A percentile compares a stretch with the other conserved stretches of the same genome.
Evolutionary conservation across 2,329 filamentous ascomycete genomes (phyloP).

Genomic region (Fusarium annulatum): DNA sequence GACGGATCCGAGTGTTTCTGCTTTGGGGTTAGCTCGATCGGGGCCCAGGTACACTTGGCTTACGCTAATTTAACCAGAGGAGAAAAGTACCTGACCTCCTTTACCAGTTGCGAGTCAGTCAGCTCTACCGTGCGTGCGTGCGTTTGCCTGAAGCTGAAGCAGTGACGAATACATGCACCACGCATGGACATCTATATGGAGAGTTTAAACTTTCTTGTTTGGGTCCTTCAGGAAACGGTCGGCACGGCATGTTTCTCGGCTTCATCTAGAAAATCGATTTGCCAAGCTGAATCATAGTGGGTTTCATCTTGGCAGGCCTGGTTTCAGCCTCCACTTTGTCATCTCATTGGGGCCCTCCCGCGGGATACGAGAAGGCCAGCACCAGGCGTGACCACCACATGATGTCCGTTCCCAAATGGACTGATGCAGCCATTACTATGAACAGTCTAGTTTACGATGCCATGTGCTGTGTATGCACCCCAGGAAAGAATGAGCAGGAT

Average conservation of each 20-base stretch:
- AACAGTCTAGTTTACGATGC: not conserved
- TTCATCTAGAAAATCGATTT: not conserved
- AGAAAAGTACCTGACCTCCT: not conserved
- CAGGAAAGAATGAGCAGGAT: not conserved
- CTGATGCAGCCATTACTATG: not conserved
- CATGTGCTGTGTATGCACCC: conserved; percentile 1
- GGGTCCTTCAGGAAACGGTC: not conserved
- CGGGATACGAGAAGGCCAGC: not conserved
- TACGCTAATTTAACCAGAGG: conserved; percentile 1
- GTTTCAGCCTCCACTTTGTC: conserved; percentile 18
- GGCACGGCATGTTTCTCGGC: conserved; percentile 20
- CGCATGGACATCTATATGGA: not conserved
- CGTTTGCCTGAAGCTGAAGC: not conserved
- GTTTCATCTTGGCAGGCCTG: conserved; percentile 23
- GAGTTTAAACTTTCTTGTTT: not conserved
- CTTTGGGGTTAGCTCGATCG: conserved; percentile 17
- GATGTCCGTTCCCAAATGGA: not conserved
- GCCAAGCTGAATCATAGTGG: conserved; percentile 27
- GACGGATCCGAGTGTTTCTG: conserved; percentile 10
- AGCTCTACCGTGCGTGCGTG: not conserved
- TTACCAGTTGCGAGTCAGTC: not conserved
- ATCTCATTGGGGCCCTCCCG: not conserved
- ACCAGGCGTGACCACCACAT: not conserved
- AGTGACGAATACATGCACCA: not conserved
- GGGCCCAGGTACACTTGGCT: not conserved